Base-by-base conservation (phyloP, 495 filamentous ascomycete species). In the Pseudotulostoma volvatum region DNA sequence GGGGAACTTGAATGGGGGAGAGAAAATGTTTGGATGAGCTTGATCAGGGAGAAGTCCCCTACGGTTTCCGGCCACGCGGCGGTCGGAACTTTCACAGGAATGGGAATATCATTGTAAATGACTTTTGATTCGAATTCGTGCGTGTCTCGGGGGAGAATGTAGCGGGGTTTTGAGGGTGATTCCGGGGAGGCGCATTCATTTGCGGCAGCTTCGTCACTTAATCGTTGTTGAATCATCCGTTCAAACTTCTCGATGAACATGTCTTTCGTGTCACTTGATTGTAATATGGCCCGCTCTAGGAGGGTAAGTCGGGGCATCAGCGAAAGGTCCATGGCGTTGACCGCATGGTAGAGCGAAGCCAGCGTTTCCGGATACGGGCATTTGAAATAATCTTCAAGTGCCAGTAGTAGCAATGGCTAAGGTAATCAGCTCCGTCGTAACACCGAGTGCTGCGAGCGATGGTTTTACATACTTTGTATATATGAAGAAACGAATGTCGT, bases 231-330 rank as follows among this genome's bases (percentile, higher is more conserved):
- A 25, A 92, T 79, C 80, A 96, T 93, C 46, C 79, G 75, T 52
- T 94, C 84, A 44, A 99, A 99, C 52, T 96, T 96, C 46, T 96
- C 92, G 21, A 93, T 71, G 50, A 99, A 99, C 49, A 99, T 76
- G 52, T 96, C 90, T 50, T 93, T 93, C 43, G 81, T 81, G 45
- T 93, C 86, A 56, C 80, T 93, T 7, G 81, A 71, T 49, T 93
- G 87, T 17, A 99, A 57, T 23, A 99, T 82, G 45, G 79, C 70
- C 25, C 81, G 70, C 59, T 99, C 90, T 9, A 95, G 71, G 17
- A 80, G 63, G 21, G 76, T 84, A 37, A 99, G 64, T 48, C 70
- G 79, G 2, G 90, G 90, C 79, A 99, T 86, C 14, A 93, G 58
- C 0, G 88, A 94, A 31, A 99, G 69, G 49, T 96, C 90, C 90